Conservation (phyloP, 306 rosid species). For the Heteromeles arbutifolia region DNA sequence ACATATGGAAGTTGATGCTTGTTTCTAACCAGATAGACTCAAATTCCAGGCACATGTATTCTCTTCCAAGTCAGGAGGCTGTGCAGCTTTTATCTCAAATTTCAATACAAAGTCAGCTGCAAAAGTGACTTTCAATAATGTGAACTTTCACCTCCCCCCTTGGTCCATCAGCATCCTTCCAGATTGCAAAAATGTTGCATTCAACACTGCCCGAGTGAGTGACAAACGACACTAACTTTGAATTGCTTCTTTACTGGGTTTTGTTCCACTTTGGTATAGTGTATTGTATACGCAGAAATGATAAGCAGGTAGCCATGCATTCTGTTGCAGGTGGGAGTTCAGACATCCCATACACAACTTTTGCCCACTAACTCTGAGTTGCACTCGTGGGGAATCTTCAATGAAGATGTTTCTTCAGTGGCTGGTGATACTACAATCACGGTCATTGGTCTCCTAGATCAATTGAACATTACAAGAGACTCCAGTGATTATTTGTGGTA, state of each 20-base stretch:
- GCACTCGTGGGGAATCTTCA: constrained; percentile 51
- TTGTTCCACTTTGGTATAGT: background rate
- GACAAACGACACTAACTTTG: background rate
- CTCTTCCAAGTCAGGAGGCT: constrained; percentile 45
- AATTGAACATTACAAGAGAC: constrained; percentile 62
- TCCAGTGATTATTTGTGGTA: constrained; percentile 81
- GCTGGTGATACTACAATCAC: constrained; percentile 32
- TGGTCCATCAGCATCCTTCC: constrained; percentile 93
- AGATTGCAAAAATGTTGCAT: constrained; percentile 64
- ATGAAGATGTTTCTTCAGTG: constrained; percentile 49
- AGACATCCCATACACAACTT: constrained; percentile 28
- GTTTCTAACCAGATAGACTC: background rate
- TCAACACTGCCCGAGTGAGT: constrained; percentile 78
- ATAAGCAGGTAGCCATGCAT: constrained; percentile 1
- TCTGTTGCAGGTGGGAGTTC: constrained; percentile 48
- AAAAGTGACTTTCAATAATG: constrained; percentile 50
- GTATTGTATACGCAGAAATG: background rate
- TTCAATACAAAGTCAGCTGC: constrained; percentile 41
- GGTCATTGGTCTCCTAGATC: constrained; percentile 61
- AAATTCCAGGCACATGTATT: constrained; percentile 56
- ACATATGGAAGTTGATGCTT: background rate
- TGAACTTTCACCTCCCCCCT: constrained; percentile 57
- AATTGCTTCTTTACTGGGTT: background rate
- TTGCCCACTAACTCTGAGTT: constrained; percentile 29
- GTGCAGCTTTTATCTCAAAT: constrained; percentile 86